Percentiles rank a stretch among this genome's conserved stretches.
phyloP scores from a whole-genome alignment of 257 asterid species.

The Vinca minor region DNA sequence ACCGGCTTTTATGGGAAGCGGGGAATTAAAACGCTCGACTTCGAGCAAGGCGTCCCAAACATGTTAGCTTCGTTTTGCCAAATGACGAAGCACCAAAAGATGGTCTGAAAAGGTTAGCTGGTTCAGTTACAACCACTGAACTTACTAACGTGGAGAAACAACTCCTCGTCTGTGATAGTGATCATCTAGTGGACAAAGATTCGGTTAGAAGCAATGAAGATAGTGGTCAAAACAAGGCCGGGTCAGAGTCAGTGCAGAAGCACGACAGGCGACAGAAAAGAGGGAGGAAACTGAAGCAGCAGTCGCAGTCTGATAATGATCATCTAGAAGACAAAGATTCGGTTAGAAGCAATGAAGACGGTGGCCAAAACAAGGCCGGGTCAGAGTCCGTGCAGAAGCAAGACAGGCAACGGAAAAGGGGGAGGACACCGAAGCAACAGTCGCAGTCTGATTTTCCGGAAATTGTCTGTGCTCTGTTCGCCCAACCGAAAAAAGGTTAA shows the following conservation, averaged over 20 bases:
- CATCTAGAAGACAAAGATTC: too few relatives aligned
- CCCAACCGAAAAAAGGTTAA: too few relatives aligned
- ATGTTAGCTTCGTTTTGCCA: conserved; percentile 3
- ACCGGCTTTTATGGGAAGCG: conserved; percentile 9
- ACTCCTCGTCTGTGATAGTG: not conserved
- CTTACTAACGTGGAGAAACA: conserved; percentile 9
- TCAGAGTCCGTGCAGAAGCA: not conserved
- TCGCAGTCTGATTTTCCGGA: too few relatives aligned
- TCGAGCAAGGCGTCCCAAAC: conserved; percentile 5
- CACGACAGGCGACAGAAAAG: too few relatives aligned
- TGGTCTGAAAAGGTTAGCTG: not conserved
- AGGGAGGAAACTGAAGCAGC: too few relatives aligned
- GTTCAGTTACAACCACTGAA: conserved; percentile 1
- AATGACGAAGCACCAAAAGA: conserved; percentile 13
- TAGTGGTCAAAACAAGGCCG: too few relatives aligned
- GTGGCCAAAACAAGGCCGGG: not conserved
- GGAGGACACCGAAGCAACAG: not conserved
- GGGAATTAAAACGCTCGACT: conserved; percentile 13
- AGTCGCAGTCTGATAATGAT: too few relatives aligned
- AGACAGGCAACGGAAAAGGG: not conserved
- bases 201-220: too few relatives aligned
- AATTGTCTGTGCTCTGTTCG: too few relatives aligned
- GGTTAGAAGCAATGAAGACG: too few relatives aligned
- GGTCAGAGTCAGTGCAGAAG: too few relatives aligned
- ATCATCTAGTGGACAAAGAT: too few relatives aligned